Evolutionary conservation across 1,284 basidiomycete species (phyloP), one percentile per base, ranked within the genome.

Genomic region (Singerocomus inundabilis): DNA sequence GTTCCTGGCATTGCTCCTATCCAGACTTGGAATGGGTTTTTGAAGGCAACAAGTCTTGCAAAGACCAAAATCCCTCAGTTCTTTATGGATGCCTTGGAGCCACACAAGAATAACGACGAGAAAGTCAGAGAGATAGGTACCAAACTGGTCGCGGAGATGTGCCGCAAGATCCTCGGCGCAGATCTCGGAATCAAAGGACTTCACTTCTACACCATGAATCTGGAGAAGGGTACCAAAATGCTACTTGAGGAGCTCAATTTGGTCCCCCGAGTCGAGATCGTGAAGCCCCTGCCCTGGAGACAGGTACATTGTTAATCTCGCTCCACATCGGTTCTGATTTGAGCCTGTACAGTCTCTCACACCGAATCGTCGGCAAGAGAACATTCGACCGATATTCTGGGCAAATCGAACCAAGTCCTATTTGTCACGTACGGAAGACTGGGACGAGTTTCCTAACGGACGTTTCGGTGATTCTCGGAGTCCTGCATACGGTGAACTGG

Each of bases 381-480:
- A 81, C 35, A 97, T 95, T 58, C 85, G 94, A 40, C 94, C 94
- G 4, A 97, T 98, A 64, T 97, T 94, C 75, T 94, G 91, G 93
- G 91, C 93, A 18, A 96, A 98, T 72, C 80, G 93, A 37, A 82
- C 91, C 39, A 88, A 92, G 65, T 96, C 92, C 4, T 96, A 96
- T 68, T 76, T 96, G 36, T 91, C 91, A 13, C 86, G 94, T 45
- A 96, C 93, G 21, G 91, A 93, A 67, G 91, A 94, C 64, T 99
- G 96, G 96, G 96, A 99, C 70, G 97, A 99, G 71, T 99, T 96
- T 70, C 96, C 96, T 40, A 99, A 99, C 69, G 97, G 96, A 57
- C 90, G 96, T 56, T 99, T 97, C 66, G 97, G 96, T 61, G 96
- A 99, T 71, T 88, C 95, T 12, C 83, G 96, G 53, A 92, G 88